phyloP scores from a whole-genome alignment of 257 asterid genomes.

The Petunia axillaris region DNA sequence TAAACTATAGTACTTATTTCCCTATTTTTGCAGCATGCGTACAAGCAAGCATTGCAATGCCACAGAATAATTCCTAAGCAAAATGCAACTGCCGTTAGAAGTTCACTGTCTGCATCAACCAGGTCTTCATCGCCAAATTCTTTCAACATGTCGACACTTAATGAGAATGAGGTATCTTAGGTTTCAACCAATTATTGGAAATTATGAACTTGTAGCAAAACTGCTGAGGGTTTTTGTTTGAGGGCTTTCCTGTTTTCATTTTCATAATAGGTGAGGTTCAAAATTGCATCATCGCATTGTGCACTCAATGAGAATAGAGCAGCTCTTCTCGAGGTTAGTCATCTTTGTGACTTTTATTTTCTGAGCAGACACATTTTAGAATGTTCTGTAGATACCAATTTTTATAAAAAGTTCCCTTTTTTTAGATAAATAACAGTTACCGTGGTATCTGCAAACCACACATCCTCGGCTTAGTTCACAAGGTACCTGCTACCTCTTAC shows the following conservation, averaged over 20 bases:
- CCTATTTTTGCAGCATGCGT: slow-evolving; percentile 57
- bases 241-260: background rate
- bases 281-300: slow-evolving; percentile 73
- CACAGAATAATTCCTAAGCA: slow-evolving; percentile 72
- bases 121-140: slow-evolving; percentile 86
- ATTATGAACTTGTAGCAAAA: background rate
- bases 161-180: slow-evolving; percentile 81
- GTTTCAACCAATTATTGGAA: background rate
- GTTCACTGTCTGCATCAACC: slow-evolving; percentile 60
- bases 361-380: slow-evolving; percentile 21
- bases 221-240: slow-evolving; percentile 19
- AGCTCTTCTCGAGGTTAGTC: slow-evolving; percentile 81
- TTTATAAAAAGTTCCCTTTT: background rate
- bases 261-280: slow-evolving; percentile 77
- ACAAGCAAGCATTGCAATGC: slow-evolving; percentile 84
- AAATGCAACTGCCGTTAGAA: slow-evolving; percentile 57
- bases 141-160: slow-evolving; percentile 59
- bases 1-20: background rate
- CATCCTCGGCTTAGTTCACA: too few relatives aligned
- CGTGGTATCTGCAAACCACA: too few relatives aligned
- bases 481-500: too few relatives aligned
- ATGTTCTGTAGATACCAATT: background rate
- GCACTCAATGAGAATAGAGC: slow-evolving; percentile 75
- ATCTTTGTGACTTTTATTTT: slow-evolving; percentile 21
- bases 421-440: too few relatives aligned